Evolutionary conservation across 2,329 filamentous ascomycete genomes (phyloP), one percentile per base, ranked within the genome.

Genomic region (Aspergillus unguis): DNA sequence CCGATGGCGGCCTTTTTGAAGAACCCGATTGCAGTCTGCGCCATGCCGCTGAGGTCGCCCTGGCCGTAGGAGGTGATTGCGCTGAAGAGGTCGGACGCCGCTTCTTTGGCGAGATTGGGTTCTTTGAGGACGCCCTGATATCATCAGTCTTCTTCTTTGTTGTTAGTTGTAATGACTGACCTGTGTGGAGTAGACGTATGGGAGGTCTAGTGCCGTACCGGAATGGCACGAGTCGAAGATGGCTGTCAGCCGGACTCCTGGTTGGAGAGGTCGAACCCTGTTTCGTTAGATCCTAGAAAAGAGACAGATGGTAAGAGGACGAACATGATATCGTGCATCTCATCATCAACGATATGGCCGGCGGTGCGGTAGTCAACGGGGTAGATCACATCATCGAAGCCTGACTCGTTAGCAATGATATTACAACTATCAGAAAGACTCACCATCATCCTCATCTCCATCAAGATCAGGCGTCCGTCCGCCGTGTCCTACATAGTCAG

Each of bases 1-100:
- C 92, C 92, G 41, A 76, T 82, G 8, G 89, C 87, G 8, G 90
- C 91, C 66, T 92, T 88, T 78, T 96, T 96, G 74, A 95, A 86
- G 63, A 97, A 83, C 38, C 85, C 83, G 66, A 92, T 85, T n/a
- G 94, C 82, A 29, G 86, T 87, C 56, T 81, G 85, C 3, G 90
- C 86, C 66, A 96, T 88, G 54, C 90, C 86, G 48, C 84, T 84
- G 50, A 96, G 74, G 70, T 97, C 91, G 59, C 92, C 92, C 58
- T 85, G 82, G 47, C 87, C 85, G 72, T 96, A 96, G 6, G 87
- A 85, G 29, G 79, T 83, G 40, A 95, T 82, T 60, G 89, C 75
- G 48, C 80, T 80, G 56, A 86, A 75, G 25, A 86, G 68, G 48
- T 84, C 84, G 66, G 82, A 80, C 3, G 83, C 83, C 49, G 83